Evolutionary conservation across 179 eudicot genomes (phyloP).

Genomic region (Carnegiea gigantea): DNA sequence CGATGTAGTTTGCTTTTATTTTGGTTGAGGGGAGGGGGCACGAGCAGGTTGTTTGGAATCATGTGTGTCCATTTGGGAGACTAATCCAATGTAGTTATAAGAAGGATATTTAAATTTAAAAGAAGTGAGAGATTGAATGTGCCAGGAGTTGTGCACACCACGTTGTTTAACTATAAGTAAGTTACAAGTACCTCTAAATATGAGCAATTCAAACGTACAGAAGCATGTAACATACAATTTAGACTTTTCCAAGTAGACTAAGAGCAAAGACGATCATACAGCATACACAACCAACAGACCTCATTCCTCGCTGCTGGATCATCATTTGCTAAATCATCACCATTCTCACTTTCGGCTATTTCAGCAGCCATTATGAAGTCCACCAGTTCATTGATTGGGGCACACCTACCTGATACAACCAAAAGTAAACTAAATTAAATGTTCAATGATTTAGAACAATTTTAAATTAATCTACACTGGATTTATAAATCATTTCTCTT

Average conservation of each 20-base stretch:
- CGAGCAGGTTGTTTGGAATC: neutral
- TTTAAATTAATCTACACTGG: neutral
- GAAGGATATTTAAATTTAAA: neutral
- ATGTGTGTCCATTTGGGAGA: neutral
- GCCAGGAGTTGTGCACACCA: neutral
- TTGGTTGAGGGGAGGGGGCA: too few species aligned
- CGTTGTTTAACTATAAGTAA: neutral
- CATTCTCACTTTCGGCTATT: slow-evolving; percentile 61
- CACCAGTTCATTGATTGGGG: slow-evolving; percentile 67
- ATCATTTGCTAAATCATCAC: slow-evolving; percentile 26
- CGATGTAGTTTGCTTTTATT: neutral
- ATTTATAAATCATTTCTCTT: neutral
- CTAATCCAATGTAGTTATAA: neutral
- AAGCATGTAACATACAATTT: slow-evolving; percentile 6
- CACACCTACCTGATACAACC: slow-evolving; percentile 57
- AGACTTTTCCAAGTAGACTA: neutral
- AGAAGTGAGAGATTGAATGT: neutral
- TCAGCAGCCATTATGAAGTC: slow-evolving; percentile 88
- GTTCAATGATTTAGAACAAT: neutral
- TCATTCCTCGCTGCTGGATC: slow-evolving; percentile 38
- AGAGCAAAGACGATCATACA: neutral
- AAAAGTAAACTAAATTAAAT: neutral
- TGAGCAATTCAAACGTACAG: neutral
- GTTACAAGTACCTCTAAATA: neutral
- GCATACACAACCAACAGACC: slow-evolving; percentile 44